Base-by-base conservation (phyloP, 306 rosid genomes). In the peach (Prunus persica) region DNA sequence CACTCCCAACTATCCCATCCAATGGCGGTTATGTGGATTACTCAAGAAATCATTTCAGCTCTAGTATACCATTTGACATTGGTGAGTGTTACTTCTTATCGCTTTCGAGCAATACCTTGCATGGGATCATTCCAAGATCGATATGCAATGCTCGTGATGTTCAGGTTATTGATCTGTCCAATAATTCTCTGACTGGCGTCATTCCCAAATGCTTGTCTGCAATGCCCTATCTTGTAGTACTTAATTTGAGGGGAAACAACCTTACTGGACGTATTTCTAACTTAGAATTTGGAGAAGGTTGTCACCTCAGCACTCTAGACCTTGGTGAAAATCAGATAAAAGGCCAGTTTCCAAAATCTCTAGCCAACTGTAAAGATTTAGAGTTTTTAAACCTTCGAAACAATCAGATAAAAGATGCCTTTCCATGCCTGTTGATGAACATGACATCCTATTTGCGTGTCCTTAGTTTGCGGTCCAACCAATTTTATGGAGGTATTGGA, bases 21-120 rank as follows among this genome's bases (percentile, higher is more conserved):
- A 0, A 0, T 3, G 22, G 8, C 22, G 0, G 0, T 5, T 89
- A 83, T 73, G 32, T 87, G 72, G 93, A 83, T 50, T 84, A 50
- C 67, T 89, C 93, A 0, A 0, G 0, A 0, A 89, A 87, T 76
- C 14, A 79, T 0, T 87, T 89, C 81, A 78, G 25, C 55, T 89
- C 73, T 68, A 0, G 13, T 47, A 65, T 83, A 32, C 84, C 85
- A 27, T 1, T 15, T 3, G 12, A 69, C 41, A 32, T 83, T 12
- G 84, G 80, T 19, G 50, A 18, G 3, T 61, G 74, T 8, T 2
- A 43, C 3, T 73, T 78, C 76, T 51, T 82, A 5, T 64, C 75
- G 0, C 30, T 78, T 30, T 73, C 79, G 2, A 78, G 60, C 47
- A 73, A 78, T 41, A 65, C 16, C 9, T 10, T 78, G 16, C 24